Evolutionary conservation across 768 basidiomycete species (phyloP).

Genomic region (Gloeopeniophorella convolvens): DNA sequence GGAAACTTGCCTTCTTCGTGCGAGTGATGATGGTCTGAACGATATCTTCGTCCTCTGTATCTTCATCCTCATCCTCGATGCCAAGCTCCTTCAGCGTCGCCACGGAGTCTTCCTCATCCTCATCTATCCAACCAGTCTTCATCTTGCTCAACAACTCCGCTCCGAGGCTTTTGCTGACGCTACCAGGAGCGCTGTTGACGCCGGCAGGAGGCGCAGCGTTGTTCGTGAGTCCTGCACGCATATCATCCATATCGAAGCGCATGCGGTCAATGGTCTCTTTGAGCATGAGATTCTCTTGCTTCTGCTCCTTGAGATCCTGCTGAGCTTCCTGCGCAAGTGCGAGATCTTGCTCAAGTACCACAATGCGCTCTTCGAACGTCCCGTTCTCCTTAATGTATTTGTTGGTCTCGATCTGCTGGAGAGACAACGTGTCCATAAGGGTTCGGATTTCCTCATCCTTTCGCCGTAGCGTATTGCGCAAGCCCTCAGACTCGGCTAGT

Average conservation of each 20-base stretch:
- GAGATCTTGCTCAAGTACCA: conserved; percentile 67
- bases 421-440: conserved; percentile 49
- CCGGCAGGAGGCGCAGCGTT: conserved; percentile 31
- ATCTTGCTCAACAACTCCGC: conserved; percentile 65
- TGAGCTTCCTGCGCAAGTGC: conserved; percentile 63
- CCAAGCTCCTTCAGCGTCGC: conserved; percentile 29
- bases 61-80: conserved; percentile 40
- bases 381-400: conserved; percentile 67
- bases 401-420: conserved; percentile 58
- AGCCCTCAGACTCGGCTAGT: conserved; percentile 72
- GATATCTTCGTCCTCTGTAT: conserved; percentile 65
- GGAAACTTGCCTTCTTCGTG: conserved; percentile 54
- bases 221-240: conserved; percentile 47
- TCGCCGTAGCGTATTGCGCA: conserved; percentile 64
- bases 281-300: conserved; percentile 86
- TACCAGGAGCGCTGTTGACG: conserved; percentile 46
- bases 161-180: conserved; percentile 67
- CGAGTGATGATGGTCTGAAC: conserved; percentile 87
- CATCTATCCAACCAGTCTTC: conserved; percentile 40
- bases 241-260: conserved; percentile 90
- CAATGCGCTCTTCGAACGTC: conserved; percentile 64
- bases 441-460: conserved; percentile 69
- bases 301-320: conserved; percentile 79
- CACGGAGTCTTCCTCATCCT: conserved; percentile 32
- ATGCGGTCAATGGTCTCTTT: conserved; percentile 96